A percentile compares a stretch with the other conserved stretches of the same genome.
Conservation (phyloP, 2,329 filamentous ascomycete genomes). For the Tricladium varicosporioides region DNA sequence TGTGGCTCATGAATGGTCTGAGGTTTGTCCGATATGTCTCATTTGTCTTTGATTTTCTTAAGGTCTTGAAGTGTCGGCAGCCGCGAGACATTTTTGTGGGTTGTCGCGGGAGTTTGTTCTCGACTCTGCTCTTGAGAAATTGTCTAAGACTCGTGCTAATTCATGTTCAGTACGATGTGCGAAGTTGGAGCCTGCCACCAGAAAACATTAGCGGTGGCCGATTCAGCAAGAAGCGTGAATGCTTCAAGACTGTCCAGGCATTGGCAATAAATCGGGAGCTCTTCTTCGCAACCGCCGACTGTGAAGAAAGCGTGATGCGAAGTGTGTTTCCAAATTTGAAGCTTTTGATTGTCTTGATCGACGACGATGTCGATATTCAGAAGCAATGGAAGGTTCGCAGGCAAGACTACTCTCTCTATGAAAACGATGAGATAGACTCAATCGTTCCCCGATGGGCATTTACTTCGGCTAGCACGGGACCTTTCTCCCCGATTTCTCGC, state of each 20-base stretch:
- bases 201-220: not conserved
- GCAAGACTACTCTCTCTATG: not conserved
- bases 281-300: not conserved
- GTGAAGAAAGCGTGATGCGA: not conserved
- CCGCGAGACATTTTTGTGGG: too few species aligned
- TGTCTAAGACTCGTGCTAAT: too few species aligned
- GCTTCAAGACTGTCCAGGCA: conserved; percentile 6
- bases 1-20: conserved; percentile 3
- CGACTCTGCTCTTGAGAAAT: too few species aligned
- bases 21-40: not conserved
- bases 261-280: conserved; percentile 10
- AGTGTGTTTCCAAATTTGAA: conserved; percentile 10
- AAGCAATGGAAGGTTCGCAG: not conserved
- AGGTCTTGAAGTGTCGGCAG: too few species aligned
- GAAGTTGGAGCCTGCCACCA: not conserved
- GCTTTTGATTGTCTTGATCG: conserved; percentile 12
- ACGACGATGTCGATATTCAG: conserved; percentile 2
- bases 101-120: too few species aligned
- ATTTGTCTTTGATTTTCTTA: too few species aligned
- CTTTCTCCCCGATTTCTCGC: conserved; percentile 2
- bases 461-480: conserved; percentile 9
- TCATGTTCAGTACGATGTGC: not conserved
- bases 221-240: conserved; percentile 7
- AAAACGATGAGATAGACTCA: not conserved
- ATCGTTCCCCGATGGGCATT: conserved; percentile 7